A percentile compares a stretch with the other conserved stretches of the same genome.
Evolutionary conservation across 2,329 filamentous ascomycete species (phyloP).

Genomic region (Calonectria pteridis): DNA sequence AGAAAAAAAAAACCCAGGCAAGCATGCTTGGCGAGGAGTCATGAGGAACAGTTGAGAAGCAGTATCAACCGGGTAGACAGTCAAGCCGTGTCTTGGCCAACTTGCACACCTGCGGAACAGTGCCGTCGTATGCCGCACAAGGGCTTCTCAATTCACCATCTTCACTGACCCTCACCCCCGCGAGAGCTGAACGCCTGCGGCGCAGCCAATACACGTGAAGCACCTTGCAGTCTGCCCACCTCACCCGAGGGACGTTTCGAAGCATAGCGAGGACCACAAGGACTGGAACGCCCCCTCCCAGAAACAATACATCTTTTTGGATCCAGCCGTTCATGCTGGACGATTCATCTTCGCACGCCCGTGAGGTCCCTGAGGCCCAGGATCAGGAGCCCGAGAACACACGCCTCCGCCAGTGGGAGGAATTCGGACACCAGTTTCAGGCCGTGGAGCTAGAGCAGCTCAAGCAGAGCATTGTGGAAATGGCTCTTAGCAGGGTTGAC

Average conservation of each 20-base stretch:
- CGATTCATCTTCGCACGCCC: conserved; percentile 9
- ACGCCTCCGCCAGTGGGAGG: conserved; percentile 40
- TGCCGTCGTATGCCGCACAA: neutral
- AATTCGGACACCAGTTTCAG: conserved; percentile 40
- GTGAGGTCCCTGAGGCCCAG: neutral
- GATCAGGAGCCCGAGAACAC: conserved; percentile 23
- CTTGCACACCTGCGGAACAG: neutral
- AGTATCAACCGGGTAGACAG: neutral
- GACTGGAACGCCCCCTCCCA: neutral
- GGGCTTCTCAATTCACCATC: neutral
- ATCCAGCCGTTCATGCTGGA: conserved; percentile 4
- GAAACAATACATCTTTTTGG: neutral
- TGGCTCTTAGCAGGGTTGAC: conserved; percentile 58
- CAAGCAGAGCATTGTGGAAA: conserved; percentile 50
- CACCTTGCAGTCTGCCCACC: conserved; percentile 24
- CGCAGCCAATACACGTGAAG: neutral
- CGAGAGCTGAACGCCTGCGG: neutral
- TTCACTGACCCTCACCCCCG: neutral
- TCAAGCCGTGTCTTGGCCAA: neutral
- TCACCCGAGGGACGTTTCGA: neutral
- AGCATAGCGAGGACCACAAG: neutral
- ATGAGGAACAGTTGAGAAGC: neutral
- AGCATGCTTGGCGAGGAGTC: conserved; percentile 17
- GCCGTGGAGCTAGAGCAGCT: conserved; percentile 41
- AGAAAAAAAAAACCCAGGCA: conserved; percentile 17